Conservation (phyloP, 1,284 basidiomycete genomes). For the Ceratobasidium sp. region DNA sequence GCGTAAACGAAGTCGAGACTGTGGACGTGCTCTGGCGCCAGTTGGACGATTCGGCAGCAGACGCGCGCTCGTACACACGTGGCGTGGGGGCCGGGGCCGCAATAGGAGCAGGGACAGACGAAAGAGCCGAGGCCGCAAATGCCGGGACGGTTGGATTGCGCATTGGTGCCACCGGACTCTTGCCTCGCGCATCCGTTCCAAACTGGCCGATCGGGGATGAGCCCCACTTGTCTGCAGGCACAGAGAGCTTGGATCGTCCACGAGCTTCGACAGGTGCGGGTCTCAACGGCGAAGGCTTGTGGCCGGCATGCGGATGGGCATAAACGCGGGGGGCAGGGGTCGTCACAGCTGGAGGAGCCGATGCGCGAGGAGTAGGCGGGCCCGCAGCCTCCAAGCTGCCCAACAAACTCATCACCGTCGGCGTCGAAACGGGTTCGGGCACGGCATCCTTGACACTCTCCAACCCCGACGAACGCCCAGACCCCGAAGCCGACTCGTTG, state of each 20-base stretch:
- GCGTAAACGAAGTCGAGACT: conserved; percentile 74
- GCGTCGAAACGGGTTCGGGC: conserved; percentile 4
- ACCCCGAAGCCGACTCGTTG: conserved; percentile 34
- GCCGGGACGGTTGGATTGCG: conserved; percentile 16
- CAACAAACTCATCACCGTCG: conserved; percentile 24
- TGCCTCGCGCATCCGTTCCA: conserved; percentile 15
- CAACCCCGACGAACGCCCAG: conserved; percentile 3
- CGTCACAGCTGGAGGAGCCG: conserved; percentile 4
- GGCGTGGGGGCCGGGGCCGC: conserved; percentile 56
- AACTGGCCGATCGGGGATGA: conserved; percentile 38
- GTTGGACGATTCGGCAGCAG: conserved; percentile 42
- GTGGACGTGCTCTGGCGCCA: conserved; percentile 61
- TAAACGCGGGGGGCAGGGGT: conserved; percentile 5
- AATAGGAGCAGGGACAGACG: neutral
- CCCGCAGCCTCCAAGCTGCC: conserved; percentile 27
- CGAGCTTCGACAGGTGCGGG: conserved; percentile 14
- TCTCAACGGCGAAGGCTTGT: conserved; percentile 30
- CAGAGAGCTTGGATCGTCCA: conserved; percentile 7
- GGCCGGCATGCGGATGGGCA: conserved; percentile 22
- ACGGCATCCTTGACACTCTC: conserved; percentile 12
- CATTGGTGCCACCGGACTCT: neutral
- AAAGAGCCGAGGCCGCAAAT: neutral
- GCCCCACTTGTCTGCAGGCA: conserved; percentile 27
- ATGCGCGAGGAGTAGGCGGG: conserved; percentile 11
- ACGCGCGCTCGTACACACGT: conserved; percentile 55